Evolutionary conservation across 768 basidiomycete species (phyloP).

Genomic region (Rossbeevera mucosa): DNA sequence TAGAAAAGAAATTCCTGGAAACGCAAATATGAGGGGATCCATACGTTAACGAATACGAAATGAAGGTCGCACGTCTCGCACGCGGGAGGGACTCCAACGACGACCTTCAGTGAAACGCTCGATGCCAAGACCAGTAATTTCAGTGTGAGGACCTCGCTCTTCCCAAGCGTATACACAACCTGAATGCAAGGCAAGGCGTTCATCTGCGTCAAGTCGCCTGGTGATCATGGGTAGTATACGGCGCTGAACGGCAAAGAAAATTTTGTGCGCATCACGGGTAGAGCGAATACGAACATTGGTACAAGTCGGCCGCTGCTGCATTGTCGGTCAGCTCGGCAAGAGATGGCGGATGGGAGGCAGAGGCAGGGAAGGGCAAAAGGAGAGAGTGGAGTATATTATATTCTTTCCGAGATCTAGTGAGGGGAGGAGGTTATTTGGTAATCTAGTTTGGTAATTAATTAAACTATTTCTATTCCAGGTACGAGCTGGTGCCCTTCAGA

Average conservation of each 20-base stretch:
- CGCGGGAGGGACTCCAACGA: slow-evolving; percentile 78
- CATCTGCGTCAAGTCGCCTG: slow-evolving; percentile 72
- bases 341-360: slow-evolving; percentile 12
- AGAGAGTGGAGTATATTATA: slow-evolving; percentile 32
- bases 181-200: slow-evolving; percentile 50
- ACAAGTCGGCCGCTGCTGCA: slow-evolving; percentile 69
- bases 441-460: slow-evolving; percentile 36
- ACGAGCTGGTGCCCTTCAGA: slow-evolving; percentile 7
- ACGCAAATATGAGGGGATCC: slow-evolving; percentile 11
- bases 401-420: slow-evolving; percentile 30
- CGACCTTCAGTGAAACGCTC: slow-evolving; percentile 83
- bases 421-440: slow-evolving; percentile 25
- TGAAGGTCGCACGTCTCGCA: slow-evolving; percentile 62
- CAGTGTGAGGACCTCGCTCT: slow-evolving; percentile 67
- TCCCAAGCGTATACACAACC: slow-evolving; percentile 61
- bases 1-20: slow-evolving; percentile 79
- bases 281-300: slow-evolving; percentile 70
- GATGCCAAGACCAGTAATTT: slow-evolving; percentile 75
- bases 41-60: slow-evolving; percentile 1
- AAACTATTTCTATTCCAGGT: slow-evolving; percentile 27
- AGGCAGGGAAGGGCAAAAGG: slow-evolving; percentile 12
- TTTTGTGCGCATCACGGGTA: slow-evolving; percentile 72
- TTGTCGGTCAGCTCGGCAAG: slow-evolving; percentile 19
- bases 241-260: slow-evolving; percentile 67
- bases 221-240: slow-evolving; percentile 68